Conservation (phyloP, 2,329 filamentous ascomycete species). For the Sphaerulina musiva region DNA sequence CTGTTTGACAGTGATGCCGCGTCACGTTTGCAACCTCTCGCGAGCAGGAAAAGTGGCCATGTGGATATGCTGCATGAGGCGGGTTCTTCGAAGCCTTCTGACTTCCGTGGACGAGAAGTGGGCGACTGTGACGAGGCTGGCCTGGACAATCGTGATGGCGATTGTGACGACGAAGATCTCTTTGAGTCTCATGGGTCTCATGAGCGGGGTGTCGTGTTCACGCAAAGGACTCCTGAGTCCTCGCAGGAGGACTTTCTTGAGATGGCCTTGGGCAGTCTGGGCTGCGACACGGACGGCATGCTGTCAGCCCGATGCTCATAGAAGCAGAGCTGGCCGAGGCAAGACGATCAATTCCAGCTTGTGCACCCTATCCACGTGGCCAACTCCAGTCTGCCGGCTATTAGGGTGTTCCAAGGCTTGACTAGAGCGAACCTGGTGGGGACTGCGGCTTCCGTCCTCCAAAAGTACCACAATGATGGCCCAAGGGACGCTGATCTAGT, state of each 20-base stretch:
- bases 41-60: background rate
- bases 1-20: background rate
- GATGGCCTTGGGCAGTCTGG: background rate
- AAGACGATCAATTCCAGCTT: too few species aligned
- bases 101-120: background rate
- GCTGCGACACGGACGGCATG: background rate
- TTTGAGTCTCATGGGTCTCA: background rate
- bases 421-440: too few species aligned
- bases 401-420: too few species aligned
- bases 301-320: background rate
- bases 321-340: too few species aligned
- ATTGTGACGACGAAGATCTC: background rate
- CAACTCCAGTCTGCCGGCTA: too few species aligned
- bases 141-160: background rate
- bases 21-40: background rate
- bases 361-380: too few species aligned
- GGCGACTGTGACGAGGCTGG: background rate
- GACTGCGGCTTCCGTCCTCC: too few species aligned
- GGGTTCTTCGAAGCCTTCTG: background rate
- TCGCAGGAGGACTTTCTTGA: background rate
- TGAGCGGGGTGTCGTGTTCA: background rate
- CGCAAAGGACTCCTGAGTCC: background rate
- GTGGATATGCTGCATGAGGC: background rate
- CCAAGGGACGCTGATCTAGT: too few species aligned
- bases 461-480: too few species aligned